These are phyloP conservation scores for Sphaerulina populicola DNA, from an alignment of 2,329 filamentous ascomycete genomes.

Conservation along the genomic window DNA sequence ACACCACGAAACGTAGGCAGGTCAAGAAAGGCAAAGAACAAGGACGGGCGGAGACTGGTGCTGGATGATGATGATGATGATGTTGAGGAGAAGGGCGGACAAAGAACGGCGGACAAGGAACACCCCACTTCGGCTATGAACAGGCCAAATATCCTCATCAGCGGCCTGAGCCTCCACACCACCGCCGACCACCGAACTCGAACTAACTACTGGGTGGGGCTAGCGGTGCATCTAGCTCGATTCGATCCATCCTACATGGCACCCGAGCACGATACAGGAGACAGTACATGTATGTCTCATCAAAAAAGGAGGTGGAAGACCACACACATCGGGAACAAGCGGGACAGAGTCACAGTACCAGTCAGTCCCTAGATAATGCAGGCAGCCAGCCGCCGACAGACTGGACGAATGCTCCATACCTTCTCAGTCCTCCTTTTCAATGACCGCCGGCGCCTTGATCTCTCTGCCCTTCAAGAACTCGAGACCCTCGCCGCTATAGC, in stretches of 20 bases:
- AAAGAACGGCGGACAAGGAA: background rate
- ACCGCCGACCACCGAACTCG: background rate
- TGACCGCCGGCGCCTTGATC: slow-evolving; percentile 56
- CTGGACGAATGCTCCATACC: no score
- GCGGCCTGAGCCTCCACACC: background rate
- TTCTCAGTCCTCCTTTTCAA: slow-evolving; percentile 46
- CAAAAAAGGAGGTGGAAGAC: no score
- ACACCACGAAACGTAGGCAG: slow-evolving; percentile 6
- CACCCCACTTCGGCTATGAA: background rate
- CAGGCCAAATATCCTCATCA: background rate
- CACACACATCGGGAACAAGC: no score
- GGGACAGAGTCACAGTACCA: no score
- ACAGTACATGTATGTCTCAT: no score
- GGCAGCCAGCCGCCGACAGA: no score
- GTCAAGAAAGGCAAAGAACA: slow-evolving; percentile 5
- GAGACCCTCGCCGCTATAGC: slow-evolving; percentile 65
- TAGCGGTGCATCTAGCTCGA: background rate
- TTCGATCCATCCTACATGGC: background rate
- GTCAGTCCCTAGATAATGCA: no score
- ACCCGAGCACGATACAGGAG: no score
- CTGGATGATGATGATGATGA: background rate
- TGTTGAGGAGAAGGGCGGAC: background rate
- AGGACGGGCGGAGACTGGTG: background rate
- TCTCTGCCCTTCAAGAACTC: slow-evolving; percentile 52
- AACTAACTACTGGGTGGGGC: background rate